Percentiles rank a stretch among this genome's conserved stretches.
These are phyloP conservation scores for Colletotrichum sublineola DNA, from an alignment of 2,329 filamentous ascomycete genomes.

Conservation along the genomic window DNA sequence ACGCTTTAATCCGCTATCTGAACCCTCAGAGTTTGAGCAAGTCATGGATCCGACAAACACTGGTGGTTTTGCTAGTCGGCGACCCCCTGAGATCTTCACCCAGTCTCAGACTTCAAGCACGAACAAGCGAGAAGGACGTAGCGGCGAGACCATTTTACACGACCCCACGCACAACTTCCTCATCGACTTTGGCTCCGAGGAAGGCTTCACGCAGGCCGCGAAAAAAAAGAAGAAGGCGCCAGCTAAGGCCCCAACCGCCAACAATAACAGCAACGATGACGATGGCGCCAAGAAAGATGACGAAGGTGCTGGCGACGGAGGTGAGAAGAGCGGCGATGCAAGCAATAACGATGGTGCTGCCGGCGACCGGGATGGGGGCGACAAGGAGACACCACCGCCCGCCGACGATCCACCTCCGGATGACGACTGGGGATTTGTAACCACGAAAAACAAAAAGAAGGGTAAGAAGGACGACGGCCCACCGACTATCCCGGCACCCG, in stretches of 20 bases:
- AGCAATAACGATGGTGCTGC: constrained; percentile 37
- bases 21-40: constrained; percentile 44
- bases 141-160: constrained; percentile 55
- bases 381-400: constrained; percentile 46
- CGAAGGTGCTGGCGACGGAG: constrained; percentile 51
- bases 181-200: constrained; percentile 70
- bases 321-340: constrained; percentile 46
- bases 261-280: constrained; percentile 59
- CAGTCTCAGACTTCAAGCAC: constrained; percentile 44
- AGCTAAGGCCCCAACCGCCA: constrained; percentile 56
- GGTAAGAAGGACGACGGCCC: constrained; percentile 59
- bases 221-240: constrained; percentile 69
- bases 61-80: constrained; percentile 49
- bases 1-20: constrained; percentile 46
- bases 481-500: constrained; percentile 48
- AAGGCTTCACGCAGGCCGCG: constrained; percentile 66
- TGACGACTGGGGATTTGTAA: constrained; percentile 65
- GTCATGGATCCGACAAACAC: constrained; percentile 51
- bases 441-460: constrained; percentile 68
- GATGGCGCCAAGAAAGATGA: constrained; percentile 55
- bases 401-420: constrained; percentile 59
- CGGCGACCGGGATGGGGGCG: constrained; percentile 46
- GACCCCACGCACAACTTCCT: constrained; percentile 60
- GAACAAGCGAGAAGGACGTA: constrained; percentile 41
- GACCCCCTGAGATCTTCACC: constrained; percentile 44